Evolutionary conservation across 2,329 filamentous ascomycete species (phyloP).

Genomic region (Aureobasidium namibiae): DNA sequence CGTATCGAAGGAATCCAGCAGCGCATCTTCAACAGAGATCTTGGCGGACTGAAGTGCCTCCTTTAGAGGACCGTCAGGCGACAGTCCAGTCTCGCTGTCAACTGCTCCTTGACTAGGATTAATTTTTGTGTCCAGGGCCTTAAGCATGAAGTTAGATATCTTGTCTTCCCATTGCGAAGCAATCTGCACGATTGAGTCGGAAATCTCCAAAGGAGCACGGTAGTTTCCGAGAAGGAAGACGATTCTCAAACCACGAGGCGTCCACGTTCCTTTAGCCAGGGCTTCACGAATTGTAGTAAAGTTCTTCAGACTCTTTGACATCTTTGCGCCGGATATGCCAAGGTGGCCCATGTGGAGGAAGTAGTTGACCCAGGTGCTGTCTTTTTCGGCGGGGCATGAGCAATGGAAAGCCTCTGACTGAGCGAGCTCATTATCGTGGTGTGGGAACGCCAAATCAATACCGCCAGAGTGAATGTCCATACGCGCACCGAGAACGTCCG

Average conservation of each 20-base stretch:
- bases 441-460: slow-evolving; percentile 83
- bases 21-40: slow-evolving; percentile 51
- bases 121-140: slow-evolving; percentile 42
- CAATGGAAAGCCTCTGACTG: slow-evolving; percentile 81
- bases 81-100: slow-evolving; percentile 17
- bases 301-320: slow-evolving; percentile 94
- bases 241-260: slow-evolving; percentile 69
- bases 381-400: slow-evolving; percentile 27
- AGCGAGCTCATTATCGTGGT: slow-evolving; percentile 87
- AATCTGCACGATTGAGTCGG: slow-evolving; percentile 67
- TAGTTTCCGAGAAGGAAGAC: slow-evolving; percentile 83
- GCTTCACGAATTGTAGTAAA: slow-evolving; percentile 84
- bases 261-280: slow-evolving; percentile 60
- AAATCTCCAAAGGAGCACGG: slow-evolving; percentile 89
- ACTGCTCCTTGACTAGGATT: slow-evolving; percentile 14
- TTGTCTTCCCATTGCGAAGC: slow-evolving; percentile 73
- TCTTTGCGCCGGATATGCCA: slow-evolving; percentile 82
- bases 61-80: slow-evolving; percentile 23
- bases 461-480: slow-evolving; percentile 94
- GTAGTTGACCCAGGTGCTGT: slow-evolving; percentile 72
- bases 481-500: slow-evolving; percentile 69
- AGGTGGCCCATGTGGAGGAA: slow-evolving; percentile 94
- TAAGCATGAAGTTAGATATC: slow-evolving; percentile 62
- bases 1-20: slow-evolving; percentile 84
- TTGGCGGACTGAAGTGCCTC: slow-evolving; percentile 46